phyloP scores from a whole-genome alignment of 805 yeast genomes.

The Wickerhamiella shivajii region DNA sequence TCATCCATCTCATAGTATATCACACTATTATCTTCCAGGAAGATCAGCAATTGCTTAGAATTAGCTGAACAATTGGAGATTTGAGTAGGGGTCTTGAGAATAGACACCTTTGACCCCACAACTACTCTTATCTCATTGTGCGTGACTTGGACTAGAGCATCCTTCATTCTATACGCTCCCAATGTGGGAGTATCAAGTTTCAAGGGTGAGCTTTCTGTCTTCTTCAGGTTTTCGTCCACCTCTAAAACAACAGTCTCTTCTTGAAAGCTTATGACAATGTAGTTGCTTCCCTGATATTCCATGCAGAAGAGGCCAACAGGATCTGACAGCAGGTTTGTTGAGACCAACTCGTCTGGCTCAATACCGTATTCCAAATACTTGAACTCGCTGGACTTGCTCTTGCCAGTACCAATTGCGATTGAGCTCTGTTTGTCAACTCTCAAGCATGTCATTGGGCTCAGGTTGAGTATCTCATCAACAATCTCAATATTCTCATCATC shows the following conservation, averaged over 20 bases:
- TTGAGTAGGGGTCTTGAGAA: conserved; percentile 70
- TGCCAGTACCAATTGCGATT: too few species aligned
- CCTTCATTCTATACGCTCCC: conserved; percentile 54
- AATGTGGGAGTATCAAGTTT: conserved; percentile 45
- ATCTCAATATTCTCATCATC: conserved; percentile 12
- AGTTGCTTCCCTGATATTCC: conserved; percentile 30
- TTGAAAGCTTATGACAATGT: conserved; percentile 46
- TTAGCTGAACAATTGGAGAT: conserved; percentile 50
- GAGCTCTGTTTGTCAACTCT: not conserved
- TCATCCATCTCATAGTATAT: conserved; percentile 71
- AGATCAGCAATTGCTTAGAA: conserved; percentile 51
- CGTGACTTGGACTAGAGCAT: conserved; percentile 59
- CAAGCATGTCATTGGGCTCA: conserved; percentile 1
- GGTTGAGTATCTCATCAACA: not conserved
- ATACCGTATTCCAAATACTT: conserved; percentile 51
- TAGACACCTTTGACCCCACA: conserved; percentile 28
- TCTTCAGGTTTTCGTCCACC: conserved; percentile 69
- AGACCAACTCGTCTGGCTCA: conserved; percentile 45
- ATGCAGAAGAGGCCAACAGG: conserved; percentile 56
- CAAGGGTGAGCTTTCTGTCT: conserved; percentile 54
- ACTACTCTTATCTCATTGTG: conserved; percentile 54
- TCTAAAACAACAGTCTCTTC: conserved; percentile 59
- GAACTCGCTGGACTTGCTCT: too few species aligned
- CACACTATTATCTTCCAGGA: conserved; percentile 56
- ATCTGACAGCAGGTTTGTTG: conserved; percentile 51